Conservation (phyloP, 108 stramenopile genomes). For the Epipyxis sp. region DNA sequence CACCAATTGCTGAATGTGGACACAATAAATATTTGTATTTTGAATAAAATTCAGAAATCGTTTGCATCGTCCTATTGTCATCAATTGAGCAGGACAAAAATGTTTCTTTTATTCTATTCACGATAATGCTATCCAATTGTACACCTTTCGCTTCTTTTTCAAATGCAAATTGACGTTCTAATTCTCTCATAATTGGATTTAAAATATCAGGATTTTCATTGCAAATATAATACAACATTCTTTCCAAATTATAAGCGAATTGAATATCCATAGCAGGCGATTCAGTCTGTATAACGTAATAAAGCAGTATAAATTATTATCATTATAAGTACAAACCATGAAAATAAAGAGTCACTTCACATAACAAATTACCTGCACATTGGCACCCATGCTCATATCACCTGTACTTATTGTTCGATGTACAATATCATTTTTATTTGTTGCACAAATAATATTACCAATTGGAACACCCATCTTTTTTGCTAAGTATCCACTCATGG, state of each 20-base stretch:
- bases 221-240: conserved; percentile 6
- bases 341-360: background rate
- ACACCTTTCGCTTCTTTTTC: background rate
- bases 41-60: background rate
- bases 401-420: conserved; percentile 17
- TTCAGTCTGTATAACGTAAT: background rate
- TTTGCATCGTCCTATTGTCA: conserved; percentile 15
- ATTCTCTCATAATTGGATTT: background rate
- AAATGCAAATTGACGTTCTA: background rate
- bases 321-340: background rate
- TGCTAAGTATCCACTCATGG: conserved; percentile 12
- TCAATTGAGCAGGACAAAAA: background rate
- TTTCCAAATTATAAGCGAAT: conserved; percentile 30
- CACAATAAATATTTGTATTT: background rate
- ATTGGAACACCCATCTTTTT: conserved; percentile 12
- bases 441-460: conserved; percentile 24
- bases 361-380: background rate
- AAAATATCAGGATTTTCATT: background rate
- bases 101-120: background rate
- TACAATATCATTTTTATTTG: conserved; percentile 32
- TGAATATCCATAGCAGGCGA: conserved; percentile 34
- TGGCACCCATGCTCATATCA: conserved; percentile 17
- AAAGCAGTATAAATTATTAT: background rate
- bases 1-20: conserved; percentile 26
- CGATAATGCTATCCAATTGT: background rate